Conservation (phyloP, 169 alveolate species). For the Ichthyophthirius multifiliis region DNA sequence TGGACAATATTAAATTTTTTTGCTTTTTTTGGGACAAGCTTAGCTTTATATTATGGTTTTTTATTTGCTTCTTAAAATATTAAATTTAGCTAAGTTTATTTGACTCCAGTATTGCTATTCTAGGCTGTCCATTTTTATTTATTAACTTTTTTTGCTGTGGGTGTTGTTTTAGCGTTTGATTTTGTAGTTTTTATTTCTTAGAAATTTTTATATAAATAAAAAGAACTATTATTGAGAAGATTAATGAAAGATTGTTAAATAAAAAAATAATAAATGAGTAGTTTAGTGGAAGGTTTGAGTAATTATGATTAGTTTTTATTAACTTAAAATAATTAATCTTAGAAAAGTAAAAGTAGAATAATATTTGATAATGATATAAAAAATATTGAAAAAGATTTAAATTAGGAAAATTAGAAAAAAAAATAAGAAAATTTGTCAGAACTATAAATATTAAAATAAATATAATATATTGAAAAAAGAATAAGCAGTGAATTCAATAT, state of each 20-base stretch:
- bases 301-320: background rate
- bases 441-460: too few relatives aligned
- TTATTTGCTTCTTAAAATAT: background rate
- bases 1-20: conserved; percentile 35
- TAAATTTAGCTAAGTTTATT: background rate
- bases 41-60: background rate
- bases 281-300: background rate
- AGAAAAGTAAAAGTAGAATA: too few relatives aligned
- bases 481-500: too few relatives aligned
- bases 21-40: background rate
- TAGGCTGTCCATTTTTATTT: background rate
- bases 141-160: background rate
- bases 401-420: too few relatives aligned
- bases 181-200: background rate
- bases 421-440: too few relatives aligned
- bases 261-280: background rate
- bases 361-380: too few relatives aligned
- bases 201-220: background rate
- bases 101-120: background rate
- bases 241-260: background rate
- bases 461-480: too few relatives aligned
- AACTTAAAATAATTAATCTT: too few relatives aligned
- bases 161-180: background rate
- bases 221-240: background rate
- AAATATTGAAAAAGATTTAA: too few relatives aligned